Base-by-base conservation (phyloP, 164 flowering plant species). In the Pachysandra terminalis region DNA sequence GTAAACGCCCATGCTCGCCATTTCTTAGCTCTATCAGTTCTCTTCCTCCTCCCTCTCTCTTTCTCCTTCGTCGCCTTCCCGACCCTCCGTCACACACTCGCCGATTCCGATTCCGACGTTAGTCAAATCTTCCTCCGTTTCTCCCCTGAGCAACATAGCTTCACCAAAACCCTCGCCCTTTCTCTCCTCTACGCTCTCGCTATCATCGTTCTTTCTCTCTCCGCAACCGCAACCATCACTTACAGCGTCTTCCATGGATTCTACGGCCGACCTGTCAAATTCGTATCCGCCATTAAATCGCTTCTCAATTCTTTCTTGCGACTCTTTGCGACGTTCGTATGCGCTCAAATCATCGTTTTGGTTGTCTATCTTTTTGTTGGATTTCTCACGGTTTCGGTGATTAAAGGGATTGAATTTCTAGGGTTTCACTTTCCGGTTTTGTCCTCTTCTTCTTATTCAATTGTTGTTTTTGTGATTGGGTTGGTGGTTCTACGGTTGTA, bases 1-100 rank as follows among this genome's bases (percentile, higher is more conserved):
- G 68, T 86, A 57, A 75, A 76, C 74, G 85, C 93, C 26, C 90
- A 90, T 77, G 81, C 91, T 22, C 89, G 93, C 73, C 96, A 90
- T 71, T 87, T 90, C 85, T 72, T 86, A 0, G 93, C 84, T 9
- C 87, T 87, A 64, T 82, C 91, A 13, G 85, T 87, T 63, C 74
- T 88, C 75, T 89, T 89, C 77, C 84, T 86, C 65, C 84, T 89
- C 41, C 92, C 92, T 15, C 72, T 83, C 70, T 77, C 85, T 62
- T 83, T 88, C 78, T 72, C 78, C 37, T 16, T 73, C 64, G 35
- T 63, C 68, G 79, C 81, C 73, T 76, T 54, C 79, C 83, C 81
- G 28, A 65, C 80, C 25, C 65, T 77, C 63, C 72, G 21, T 19
- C 21, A 23, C 63, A 17, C 71, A 13, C 26, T 59, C 62, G 24